Conservation (phyloP, 1,284 basidiomycete species). For the Puccinia sorghi region DNA sequence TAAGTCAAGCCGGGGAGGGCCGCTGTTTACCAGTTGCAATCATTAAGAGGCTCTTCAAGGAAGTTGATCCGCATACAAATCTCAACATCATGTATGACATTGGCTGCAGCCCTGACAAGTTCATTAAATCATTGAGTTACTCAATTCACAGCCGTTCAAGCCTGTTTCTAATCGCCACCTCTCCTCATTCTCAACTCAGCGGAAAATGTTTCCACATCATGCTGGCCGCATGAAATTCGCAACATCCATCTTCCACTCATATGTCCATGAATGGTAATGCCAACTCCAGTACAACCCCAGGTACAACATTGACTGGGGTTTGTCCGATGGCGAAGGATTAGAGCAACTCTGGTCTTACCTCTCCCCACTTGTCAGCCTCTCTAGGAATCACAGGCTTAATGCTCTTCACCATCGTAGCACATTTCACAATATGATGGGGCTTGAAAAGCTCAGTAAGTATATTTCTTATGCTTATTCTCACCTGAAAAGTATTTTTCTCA, state of each 20-base stretch:
- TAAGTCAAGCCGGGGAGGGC: neutral
- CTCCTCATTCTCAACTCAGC: neutral
- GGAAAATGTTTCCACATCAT: neutral
- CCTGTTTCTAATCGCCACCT: neutral
- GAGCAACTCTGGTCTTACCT: neutral
- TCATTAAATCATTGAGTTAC: neutral
- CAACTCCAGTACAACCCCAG: neutral
- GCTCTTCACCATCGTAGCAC: neutral
- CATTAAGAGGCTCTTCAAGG: neutral
- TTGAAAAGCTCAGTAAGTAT: neutral
- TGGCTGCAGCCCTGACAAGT: neutral
- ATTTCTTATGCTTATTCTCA: no score
- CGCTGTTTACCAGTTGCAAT: neutral
- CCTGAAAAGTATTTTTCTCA: no score
- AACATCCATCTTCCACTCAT: neutral
- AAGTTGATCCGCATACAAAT: neutral
- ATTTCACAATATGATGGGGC: neutral
- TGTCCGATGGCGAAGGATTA: constrained; percentile 14
- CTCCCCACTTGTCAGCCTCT: neutral
- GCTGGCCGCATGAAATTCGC: neutral
- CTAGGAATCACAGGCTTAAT: neutral
- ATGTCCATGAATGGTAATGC: neutral
- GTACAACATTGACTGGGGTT: neutral
- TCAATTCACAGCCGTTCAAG: neutral
- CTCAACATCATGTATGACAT: neutral